Evolutionary conservation across 2,329 filamentous ascomycete genomes (phyloP).

Genomic region (Colletotrichum sp.): DNA sequence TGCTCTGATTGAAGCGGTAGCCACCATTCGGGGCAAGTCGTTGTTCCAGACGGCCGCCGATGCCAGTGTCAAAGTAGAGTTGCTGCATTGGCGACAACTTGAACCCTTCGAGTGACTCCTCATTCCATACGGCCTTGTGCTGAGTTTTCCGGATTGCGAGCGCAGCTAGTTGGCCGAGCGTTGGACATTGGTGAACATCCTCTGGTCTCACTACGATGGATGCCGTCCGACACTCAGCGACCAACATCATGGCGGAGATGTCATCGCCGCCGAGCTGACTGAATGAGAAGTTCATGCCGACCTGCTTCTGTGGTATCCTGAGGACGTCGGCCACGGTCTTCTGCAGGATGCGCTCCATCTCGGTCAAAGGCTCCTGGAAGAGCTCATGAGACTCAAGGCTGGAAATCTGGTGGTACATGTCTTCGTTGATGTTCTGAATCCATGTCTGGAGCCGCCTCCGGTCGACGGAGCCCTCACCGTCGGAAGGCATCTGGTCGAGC

Average conservation of each 20-base stretch:
- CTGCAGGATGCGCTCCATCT: constrained; percentile 44
- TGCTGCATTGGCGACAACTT: constrained; percentile 60
- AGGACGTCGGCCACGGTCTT: constrained; percentile 42
- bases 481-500: constrained; percentile 50
- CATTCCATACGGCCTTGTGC: constrained; percentile 34
- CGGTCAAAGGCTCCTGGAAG: constrained; percentile 37
- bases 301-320: constrained; percentile 39
- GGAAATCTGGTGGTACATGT: constrained; percentile 50
- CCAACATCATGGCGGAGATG: constrained; percentile 42
- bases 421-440: constrained; percentile 58
- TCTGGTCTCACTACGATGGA: constrained; percentile 40
- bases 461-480: constrained; percentile 42
- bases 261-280: constrained; percentile 44
- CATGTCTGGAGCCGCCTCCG: constrained; percentile 54
- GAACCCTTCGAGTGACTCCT: constrained; percentile 41
- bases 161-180: constrained; percentile 42
- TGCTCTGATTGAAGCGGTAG: constrained; percentile 57
- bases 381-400: constrained; percentile 43
- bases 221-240: constrained; percentile 40
- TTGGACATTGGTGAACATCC: constrained; percentile 42
- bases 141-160: constrained; percentile 37
- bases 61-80: constrained; percentile 54
- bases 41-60: constrained; percentile 39
- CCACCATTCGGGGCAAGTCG: constrained; percentile 35
- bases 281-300: constrained; percentile 49